These are phyloP conservation scores for Magnusiomyces ingens DNA, from an alignment of 1,139 yeast species.

Conservation along the genomic window DNA sequence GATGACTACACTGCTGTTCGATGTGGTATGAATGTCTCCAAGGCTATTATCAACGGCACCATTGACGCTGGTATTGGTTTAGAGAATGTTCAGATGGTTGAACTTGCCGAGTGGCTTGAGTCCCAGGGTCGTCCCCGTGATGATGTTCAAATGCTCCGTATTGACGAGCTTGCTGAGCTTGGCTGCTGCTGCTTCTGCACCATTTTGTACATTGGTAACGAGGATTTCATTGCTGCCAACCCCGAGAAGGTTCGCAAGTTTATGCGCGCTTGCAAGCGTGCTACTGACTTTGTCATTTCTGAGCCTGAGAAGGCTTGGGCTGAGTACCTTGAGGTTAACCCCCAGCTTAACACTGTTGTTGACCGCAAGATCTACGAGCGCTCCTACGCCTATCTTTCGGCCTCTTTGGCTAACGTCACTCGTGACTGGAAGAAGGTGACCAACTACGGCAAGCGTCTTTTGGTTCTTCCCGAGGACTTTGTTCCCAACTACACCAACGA, in stretches of 20 bases:
- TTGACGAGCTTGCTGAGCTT: constrained; percentile 50
- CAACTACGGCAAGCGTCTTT: constrained; percentile 48
- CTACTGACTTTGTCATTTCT: constrained; percentile 43
- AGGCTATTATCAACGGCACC: constrained; percentile 47
- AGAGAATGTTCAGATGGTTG: constrained; percentile 54
- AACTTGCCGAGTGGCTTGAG: constrained; percentile 47
- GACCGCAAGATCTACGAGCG: constrained; percentile 46
- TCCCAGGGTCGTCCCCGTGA: constrained; percentile 40
- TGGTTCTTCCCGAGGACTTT: constrained; percentile 46
- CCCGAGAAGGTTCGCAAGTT: constrained; percentile 44
- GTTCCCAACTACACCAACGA: constrained; percentile 47
- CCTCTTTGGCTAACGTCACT: constrained; percentile 46
- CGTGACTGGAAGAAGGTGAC: constrained; percentile 55
- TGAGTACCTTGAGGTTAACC: constrained; percentile 44
- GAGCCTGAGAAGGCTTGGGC: constrained; percentile 44
- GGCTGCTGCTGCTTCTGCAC: constrained; percentile 59
- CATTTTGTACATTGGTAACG: constrained; percentile 49
- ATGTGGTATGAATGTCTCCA: constrained; percentile 57
- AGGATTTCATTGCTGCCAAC: constrained; percentile 43
- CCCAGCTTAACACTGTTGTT: constrained; percentile 40
- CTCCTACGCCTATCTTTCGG: constrained; percentile 50
- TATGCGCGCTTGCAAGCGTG: constrained; percentile 44
- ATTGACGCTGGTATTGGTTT: constrained; percentile 56
- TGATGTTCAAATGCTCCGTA: constrained; percentile 51
- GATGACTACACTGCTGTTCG: constrained; percentile 53